Evolutionary conservation across 2,329 filamentous ascomycete genomes (phyloP), one percentile per base, ranked within the genome.

Genomic region (Botrytis cinerea): DNA sequence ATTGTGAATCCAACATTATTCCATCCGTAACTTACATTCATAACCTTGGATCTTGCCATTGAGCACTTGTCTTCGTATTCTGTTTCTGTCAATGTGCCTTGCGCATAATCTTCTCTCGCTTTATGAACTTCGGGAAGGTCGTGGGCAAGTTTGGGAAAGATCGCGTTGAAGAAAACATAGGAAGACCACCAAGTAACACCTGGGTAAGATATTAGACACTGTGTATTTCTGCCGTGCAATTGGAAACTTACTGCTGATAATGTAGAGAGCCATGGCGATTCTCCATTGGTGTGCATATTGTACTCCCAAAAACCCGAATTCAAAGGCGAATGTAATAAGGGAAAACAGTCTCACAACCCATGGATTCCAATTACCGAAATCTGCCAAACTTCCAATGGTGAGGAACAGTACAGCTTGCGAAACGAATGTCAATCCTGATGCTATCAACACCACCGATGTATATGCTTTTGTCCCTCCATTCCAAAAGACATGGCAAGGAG

Each of bases 141-240:
- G 73, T 79, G 77, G 22, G 79, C 73, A 20, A 81, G 72, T 69
- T 80, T 80, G 3, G 79, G 79, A 64, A 81, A 81, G 25, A 80
- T 78, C 7, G 79, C 79, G 62, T 80, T 80, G 75, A 80, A 81
- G 60, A 81, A 81, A 46, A 80, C 79, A 54, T 80, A 80, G 3
- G 79, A 80, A 6, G 79, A 76, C 79, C 78, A 79, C 74, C 77
- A 81, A 20, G 78, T 78, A 48, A 80, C 75, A 48, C 78, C 79
- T 81, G 38, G 48, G 54, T 20, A 9, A 8, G 9, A 54, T 16
- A 7, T 54, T 32, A 64, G 71, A 63, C 28, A 66, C 28, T 32
- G 28, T 46, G 12, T 35, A 22, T 10, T 35, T n/a, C 57, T 16
- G 54, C 2, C 22, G 10, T n/a, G 10, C 8, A 4, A 32, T 10